Evolutionary conservation across 192 early-diverging fungal species (phyloP).

Genomic region (Backusella luteola): DNA sequence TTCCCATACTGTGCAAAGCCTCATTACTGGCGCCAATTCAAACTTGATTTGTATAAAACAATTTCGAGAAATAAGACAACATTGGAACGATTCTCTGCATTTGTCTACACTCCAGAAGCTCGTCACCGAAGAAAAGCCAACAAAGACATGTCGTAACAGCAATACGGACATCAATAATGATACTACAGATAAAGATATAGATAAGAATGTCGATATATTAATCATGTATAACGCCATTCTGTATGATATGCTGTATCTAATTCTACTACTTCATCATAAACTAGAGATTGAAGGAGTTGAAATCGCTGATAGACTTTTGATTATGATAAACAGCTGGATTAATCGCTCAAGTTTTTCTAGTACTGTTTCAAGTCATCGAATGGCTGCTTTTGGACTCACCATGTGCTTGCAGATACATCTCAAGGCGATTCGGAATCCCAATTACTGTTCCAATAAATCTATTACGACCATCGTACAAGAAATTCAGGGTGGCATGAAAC

Average conservation of each 20-base stretch:
- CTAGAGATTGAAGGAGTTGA: constrained; percentile 2
- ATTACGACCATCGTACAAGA: constrained; percentile 1
- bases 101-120: background rate
- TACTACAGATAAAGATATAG: background rate
- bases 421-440: background rate
- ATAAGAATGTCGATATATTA: constrained; percentile 7
- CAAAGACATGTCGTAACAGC: background rate
- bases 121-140: background rate
- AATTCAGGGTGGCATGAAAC: background rate
- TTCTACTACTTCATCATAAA: background rate
- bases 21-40: background rate
- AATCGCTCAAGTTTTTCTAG: background rate
- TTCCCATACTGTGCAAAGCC: constrained; percentile 14
- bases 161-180: background rate
- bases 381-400: background rate
- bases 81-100: constrained; percentile 13
- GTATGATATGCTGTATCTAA: constrained; percentile 7
- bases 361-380: background rate
- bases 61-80: constrained; percentile 10
- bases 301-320: background rate
- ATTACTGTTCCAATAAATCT: background rate
- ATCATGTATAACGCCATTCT: constrained; percentile 2
- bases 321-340: background rate
- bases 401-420: constrained; percentile 10
- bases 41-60: constrained; percentile 13